Base-by-base conservation (phyloP, 257 asterid species). In the Prunella vulgaris region DNA sequence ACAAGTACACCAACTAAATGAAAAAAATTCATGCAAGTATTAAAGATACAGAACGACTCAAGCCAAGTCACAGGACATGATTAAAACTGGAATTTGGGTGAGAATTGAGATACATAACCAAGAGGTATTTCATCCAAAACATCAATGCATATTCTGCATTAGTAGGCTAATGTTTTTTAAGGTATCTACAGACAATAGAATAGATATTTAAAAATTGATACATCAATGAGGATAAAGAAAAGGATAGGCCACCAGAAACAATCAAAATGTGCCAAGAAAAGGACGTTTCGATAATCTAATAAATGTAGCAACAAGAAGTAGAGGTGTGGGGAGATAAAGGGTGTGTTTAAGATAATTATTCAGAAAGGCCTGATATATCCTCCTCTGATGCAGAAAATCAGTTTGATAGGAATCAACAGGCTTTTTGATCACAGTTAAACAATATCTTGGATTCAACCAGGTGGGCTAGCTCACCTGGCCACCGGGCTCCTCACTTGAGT, bases 211-310 rank as follows among this genome's bases (percentile, higher is more conserved):
- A 18, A 81, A 76, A 75, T 66, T 66, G 5, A 42, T 42, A 65
- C 49, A 53, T 15, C 67, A 70, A 64, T 72, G 70, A 61, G 60
- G 82, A 76, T 75, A 58, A 46, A 63, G 88, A 85, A 64, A 90
- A 76, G 18, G 88, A 82, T 76, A 66, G 81, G 78, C 81, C 79
- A 85, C 84, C 90, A 69, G 61, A 78, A 78, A 77, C 15, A 57
- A 69, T 71, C 46, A 58, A 83, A 70, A 63, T 69, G 54, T 63
- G 70, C 71, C 81, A 82, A 58, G 84, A 85, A 72, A 64, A 76
- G 38, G 84, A 80, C 89, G 76, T 70, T 69, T 75, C 64, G 71
- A 77, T 73, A 74, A 76, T 83, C 72, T 69, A 71, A 76, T 38
- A 80, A 72, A 64, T 40, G 66, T 63, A 64, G 67, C 52, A 63